Conservation (phyloP, 306 rosid species). For the Rosa persica region DNA sequence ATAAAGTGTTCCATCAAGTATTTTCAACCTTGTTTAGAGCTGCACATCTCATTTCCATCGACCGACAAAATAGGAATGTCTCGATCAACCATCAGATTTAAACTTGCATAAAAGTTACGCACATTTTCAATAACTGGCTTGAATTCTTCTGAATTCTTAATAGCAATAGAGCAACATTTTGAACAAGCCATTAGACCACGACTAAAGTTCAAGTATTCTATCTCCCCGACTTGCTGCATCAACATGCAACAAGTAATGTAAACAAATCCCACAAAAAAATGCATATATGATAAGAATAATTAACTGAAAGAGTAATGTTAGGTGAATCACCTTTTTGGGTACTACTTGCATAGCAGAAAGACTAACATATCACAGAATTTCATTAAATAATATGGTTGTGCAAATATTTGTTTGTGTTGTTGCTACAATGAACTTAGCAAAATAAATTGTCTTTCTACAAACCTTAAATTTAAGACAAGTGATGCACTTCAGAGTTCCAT, state of each 20-base stretch:
- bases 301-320: background rate
- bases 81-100: background rate
- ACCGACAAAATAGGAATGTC: background rate
- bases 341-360: too few species aligned
- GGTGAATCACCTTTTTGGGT: too few species aligned
- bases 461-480: background rate
- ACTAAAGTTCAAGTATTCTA: background rate
- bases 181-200: background rate
- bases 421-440: background rate
- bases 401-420: background rate
- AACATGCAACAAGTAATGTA: background rate
- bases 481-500: background rate
- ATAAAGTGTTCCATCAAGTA: too few species aligned
- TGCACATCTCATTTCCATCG: background rate
- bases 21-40: background rate
- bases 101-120: background rate
- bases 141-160: background rate
- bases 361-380: too few species aligned
- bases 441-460: background rate
- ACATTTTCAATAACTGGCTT: background rate
- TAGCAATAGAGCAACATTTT: background rate
- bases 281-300: background rate
- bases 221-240: background rate
- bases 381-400: too few species aligned
- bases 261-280: background rate